Evolutionary conservation across 805 yeast species (phyloP).

Genomic region (Candida montana): DNA sequence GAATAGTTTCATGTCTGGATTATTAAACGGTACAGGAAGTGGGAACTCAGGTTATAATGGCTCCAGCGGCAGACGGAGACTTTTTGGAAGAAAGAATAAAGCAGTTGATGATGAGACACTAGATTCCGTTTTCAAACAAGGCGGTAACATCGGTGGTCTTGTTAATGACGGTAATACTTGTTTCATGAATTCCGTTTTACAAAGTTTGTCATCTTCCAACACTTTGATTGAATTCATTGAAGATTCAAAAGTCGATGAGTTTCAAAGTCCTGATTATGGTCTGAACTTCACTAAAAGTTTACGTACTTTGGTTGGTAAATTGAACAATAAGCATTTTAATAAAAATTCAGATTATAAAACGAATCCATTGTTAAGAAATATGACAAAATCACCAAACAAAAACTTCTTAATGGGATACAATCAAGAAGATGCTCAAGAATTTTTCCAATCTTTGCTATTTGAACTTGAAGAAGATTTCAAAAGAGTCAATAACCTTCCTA

Average conservation of each 20-base stretch:
- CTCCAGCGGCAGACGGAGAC: constrained; percentile 1
- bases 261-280: constrained; percentile 19
- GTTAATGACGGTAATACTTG: constrained; percentile 91
- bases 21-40: constrained; percentile 3
- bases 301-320: constrained; percentile 43
- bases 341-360: constrained; percentile 57
- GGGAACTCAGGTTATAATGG: not conserved
- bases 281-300: constrained; percentile 51
- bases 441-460: constrained; percentile 73
- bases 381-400: constrained; percentile 75
- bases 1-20: constrained; percentile 1
- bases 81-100: constrained; percentile 10
- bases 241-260: constrained; percentile 15
- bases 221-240: constrained; percentile 54
- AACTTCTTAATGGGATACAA: constrained; percentile 77
- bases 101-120: constrained; percentile 12
- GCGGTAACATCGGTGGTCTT: constrained; percentile 81
- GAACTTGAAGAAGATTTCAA: constrained; percentile 57
- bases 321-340: constrained; percentile 51
- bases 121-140: constrained; percentile 44
- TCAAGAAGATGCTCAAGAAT: constrained; percentile 96
- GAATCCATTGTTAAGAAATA: constrained; percentile 50
- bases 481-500: constrained; percentile 21
- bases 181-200: constrained; percentile 88
- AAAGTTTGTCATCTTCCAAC: constrained; percentile 70